These are phyloP conservation scores for Chloranthus sessilifolius DNA, from an alignment of 164 flowering plant genomes.

Conservation along the genomic window DNA sequence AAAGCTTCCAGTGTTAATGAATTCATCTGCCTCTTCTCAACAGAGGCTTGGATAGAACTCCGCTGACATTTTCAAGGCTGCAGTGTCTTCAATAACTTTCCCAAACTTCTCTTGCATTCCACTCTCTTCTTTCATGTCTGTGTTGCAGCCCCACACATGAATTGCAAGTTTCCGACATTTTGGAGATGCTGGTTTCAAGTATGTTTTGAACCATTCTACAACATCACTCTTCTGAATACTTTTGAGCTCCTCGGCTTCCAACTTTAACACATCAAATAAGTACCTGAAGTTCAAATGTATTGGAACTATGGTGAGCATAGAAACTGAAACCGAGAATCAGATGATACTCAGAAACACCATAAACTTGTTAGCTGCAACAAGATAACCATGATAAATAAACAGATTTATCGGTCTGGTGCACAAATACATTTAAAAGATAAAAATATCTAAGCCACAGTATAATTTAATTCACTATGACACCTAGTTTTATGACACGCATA, in stretches of 20 bases:
- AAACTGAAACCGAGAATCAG: too few relatives aligned
- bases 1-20: background rate
- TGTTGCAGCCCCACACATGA: constrained; percentile 87
- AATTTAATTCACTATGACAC: too few relatives aligned
- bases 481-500: too few relatives aligned
- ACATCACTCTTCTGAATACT: constrained; percentile 59
- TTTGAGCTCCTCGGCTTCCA: constrained; percentile 68
- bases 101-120: constrained; percentile 23
- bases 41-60: constrained; percentile 65
- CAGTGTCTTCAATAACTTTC: constrained; percentile 44
- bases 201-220: constrained; percentile 62
- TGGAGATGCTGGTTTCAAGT: constrained; percentile 51
- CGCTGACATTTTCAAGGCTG: constrained; percentile 49
- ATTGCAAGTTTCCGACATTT: constrained; percentile 66
- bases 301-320: background rate
- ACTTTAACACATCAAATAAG: constrained; percentile 63
- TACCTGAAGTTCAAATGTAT: constrained; percentile 65
- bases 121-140: constrained; percentile 36
- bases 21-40: constrained; percentile 17
- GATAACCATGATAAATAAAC: too few relatives aligned
- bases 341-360: too few relatives aligned
- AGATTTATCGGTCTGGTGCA: too few relatives aligned
- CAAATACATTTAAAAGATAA: too few relatives aligned
- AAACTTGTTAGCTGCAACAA: too few relatives aligned
- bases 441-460: too few relatives aligned